Evolutionary conservation across 768 basidiomycete species (phyloP).

Genomic region (Calocybe cyanea): DNA sequence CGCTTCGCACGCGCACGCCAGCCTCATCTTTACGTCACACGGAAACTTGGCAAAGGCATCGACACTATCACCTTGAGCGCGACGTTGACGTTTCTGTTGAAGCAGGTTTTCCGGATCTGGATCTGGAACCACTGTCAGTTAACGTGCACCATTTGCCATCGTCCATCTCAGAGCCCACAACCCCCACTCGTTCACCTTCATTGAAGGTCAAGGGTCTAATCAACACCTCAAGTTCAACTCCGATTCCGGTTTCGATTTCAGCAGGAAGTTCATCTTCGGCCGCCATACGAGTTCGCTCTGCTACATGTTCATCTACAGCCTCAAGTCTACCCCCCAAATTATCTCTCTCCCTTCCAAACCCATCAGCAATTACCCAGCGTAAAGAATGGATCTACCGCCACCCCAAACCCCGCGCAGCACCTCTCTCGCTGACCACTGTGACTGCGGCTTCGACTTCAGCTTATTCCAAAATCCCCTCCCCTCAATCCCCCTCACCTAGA

Average conservation of each 20-base stretch:
- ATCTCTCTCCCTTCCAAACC: constrained; percentile 12
- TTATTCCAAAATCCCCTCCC: constrained; percentile 12
- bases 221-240: constrained; percentile 6
- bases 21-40: constrained; percentile 2
- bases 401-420: constrained; percentile 16
- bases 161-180: constrained; percentile 3
- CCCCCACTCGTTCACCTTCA: constrained; percentile 1
- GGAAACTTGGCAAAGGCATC: constrained; percentile 13
- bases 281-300: not conserved
- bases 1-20: constrained; percentile 2
- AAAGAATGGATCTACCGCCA: constrained; percentile 21
- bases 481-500: constrained; percentile 13
- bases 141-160: constrained; percentile 1
- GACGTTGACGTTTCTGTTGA: constrained; percentile 1
- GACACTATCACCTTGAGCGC: constrained; percentile 14
- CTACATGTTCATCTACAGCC: not conserved
- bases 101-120: constrained; percentile 1
- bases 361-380: constrained; percentile 5
- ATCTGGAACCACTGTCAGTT: not conserved
- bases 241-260: constrained; percentile 6
- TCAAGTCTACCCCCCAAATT: constrained; percentile 1
- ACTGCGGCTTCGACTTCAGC: constrained; percentile 17
- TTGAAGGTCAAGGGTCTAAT: too few species aligned
- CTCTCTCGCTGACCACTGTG: constrained; percentile 4
- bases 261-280: constrained; percentile 1